These are phyloP conservation scores for Loxodes magnus DNA, from an alignment of 73 alveolate species.

Conservation along the genomic window DNA sequence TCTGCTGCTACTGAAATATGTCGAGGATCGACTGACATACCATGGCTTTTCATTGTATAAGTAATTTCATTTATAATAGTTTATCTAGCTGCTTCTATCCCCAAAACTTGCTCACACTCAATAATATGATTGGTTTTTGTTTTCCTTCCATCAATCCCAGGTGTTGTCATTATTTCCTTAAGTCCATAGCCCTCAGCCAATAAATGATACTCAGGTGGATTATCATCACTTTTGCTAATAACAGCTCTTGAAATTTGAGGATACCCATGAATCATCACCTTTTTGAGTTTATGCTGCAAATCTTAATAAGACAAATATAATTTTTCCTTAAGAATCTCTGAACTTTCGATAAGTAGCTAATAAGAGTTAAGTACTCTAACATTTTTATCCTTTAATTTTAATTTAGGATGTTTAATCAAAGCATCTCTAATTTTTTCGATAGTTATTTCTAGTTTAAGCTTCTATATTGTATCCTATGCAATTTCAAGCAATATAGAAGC, in stretches of 20 bases:
- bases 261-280: slow-evolving; percentile 12
- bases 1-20: slow-evolving; percentile 90
- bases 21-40: slow-evolving; percentile 67
- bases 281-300: slow-evolving; percentile 41
- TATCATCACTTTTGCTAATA: slow-evolving; percentile 43
- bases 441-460: slow-evolving; percentile 48
- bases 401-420: slow-evolving; percentile 35
- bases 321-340: slow-evolving; percentile 7
- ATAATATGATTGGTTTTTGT: slow-evolving; percentile 75
- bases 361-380: slow-evolving; percentile 16
- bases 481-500: slow-evolving; percentile 57
- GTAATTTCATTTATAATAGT: slow-evolving; percentile 67
- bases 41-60: slow-evolving; percentile 44
- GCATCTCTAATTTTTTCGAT: slow-evolving; percentile 45
- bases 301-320: slow-evolving; percentile 30
- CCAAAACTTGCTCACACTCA: slow-evolving; percentile 74
- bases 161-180: slow-evolving; percentile 77
- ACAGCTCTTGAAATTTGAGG: slow-evolving; percentile 26
- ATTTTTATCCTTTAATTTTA: slow-evolving; percentile 57
- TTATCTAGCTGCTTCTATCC: slow-evolving; percentile 93
- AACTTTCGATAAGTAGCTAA: slow-evolving; percentile 19
- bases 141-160: slow-evolving; percentile 64
- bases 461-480: slow-evolving; percentile 46
- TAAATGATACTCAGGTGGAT: slow-evolving; percentile 22
- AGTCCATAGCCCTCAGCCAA: slow-evolving; percentile 85